Evolutionary conservation across 1,284 basidiomycete genomes (phyloP).

Genomic region (Pterulicium gracile): DNA sequence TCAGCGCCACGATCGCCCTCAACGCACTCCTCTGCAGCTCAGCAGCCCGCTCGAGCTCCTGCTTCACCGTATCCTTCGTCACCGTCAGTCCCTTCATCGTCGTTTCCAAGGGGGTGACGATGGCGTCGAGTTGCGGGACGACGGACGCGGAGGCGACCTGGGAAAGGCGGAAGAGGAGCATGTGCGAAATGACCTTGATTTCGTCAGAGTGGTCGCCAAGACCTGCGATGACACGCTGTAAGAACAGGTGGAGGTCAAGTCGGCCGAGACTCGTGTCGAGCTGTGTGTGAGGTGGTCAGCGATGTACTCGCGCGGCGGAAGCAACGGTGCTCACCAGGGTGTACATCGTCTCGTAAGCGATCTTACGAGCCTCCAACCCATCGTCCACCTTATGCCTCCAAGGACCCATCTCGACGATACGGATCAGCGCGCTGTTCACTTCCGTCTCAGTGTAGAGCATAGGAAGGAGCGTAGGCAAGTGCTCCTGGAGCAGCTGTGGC

Average conservation of each 20-base stretch:
- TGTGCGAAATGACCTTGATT: constrained; percentile 93
- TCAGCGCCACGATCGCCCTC: constrained; percentile 78
- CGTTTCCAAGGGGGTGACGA: constrained; percentile 70
- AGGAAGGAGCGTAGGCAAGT: constrained; percentile 70
- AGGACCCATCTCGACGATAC: constrained; percentile 95
- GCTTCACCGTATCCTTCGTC: constrained; percentile 93
- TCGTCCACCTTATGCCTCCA: constrained; percentile 96
- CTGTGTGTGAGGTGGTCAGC: constrained; percentile 22
- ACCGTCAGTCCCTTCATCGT: constrained; percentile 89
- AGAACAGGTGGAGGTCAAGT: constrained; percentile 80
- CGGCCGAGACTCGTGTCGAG: constrained; percentile 85
- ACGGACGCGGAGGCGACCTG: constrained; percentile 78
- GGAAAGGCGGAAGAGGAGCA: constrained; percentile 88
- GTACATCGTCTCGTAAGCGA: constrained; percentile 96
- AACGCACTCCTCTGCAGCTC: constrained; percentile 87
- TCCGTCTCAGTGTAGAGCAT: constrained; percentile 80
- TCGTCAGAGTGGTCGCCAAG: constrained; percentile 89
- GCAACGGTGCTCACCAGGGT: constrained; percentile 55
- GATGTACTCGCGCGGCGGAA: not conserved
- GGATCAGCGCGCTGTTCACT: constrained; percentile 74
- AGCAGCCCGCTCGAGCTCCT: constrained; percentile 89
- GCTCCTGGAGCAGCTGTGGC: constrained; percentile 82
- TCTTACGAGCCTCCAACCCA: constrained; percentile 89
- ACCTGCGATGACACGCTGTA: constrained; percentile 74
- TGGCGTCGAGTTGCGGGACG: constrained; percentile 76